A percentile compares a stretch with the other conserved stretches of the same genome.
Conservation (phyloP, 148 eudicot species). For the Persicaria tinctoria region DNA sequence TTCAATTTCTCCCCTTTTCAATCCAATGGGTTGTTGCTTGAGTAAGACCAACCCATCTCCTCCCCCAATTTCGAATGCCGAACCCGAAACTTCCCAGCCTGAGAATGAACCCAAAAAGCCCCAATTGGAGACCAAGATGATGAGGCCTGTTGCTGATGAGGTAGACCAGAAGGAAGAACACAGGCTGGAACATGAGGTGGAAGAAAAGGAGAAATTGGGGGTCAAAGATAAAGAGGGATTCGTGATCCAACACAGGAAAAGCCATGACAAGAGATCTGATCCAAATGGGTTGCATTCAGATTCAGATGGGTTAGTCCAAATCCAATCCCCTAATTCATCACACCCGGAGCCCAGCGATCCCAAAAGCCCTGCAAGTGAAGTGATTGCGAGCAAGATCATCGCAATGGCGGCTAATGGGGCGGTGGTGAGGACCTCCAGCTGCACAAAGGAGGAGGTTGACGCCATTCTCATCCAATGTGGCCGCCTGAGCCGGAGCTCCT, state of each 20-base stretch:
- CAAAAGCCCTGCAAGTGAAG: background rate
- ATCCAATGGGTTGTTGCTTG: conserved; percentile 69
- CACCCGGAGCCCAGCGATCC: conserved; percentile 12
- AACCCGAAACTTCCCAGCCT: conserved; percentile 17
- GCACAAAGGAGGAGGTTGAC: conserved; percentile 86
- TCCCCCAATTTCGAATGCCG: conserved; percentile 20
- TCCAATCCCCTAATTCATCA: background rate
- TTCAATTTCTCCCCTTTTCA: background rate
- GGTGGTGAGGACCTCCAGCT: conserved; percentile 75
- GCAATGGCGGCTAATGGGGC: conserved; percentile 28
- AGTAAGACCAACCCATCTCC: conserved; percentile 53
- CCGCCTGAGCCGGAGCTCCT: conserved; percentile 74
- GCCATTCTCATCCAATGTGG: conserved; percentile 92
- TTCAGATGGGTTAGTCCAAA: conserved; percentile 15
- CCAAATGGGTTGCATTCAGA: conserved; percentile 13
- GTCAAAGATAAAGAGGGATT: conserved; percentile 49
- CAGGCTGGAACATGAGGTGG: background rate
- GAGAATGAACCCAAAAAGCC: background rate
- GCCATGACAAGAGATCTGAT: conserved; percentile 41
- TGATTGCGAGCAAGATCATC: conserved; percentile 17
- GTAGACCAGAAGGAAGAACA: background rate
- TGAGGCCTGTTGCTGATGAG: background rate
- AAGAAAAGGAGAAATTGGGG: background rate
- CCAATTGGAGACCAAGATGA: conserved; percentile 20
- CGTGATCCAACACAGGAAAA: conserved; percentile 54